These are phyloP conservation scores for Debaryomyces fabryi DNA, from an alignment of 1,139 yeast species.

Conservation along the genomic window DNA sequence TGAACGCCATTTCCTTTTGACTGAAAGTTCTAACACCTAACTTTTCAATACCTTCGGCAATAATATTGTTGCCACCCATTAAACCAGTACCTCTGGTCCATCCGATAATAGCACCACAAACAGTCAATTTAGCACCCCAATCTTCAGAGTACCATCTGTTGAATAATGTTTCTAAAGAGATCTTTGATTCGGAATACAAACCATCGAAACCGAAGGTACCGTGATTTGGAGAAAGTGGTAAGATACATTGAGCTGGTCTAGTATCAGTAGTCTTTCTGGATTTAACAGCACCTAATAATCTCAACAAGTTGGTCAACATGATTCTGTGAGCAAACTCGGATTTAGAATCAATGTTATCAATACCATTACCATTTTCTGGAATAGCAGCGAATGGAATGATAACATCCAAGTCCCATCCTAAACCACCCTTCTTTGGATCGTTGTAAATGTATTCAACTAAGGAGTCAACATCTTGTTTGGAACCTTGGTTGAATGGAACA, in stretches of 20 bases:
- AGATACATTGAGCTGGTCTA: slow-evolving; percentile 96
- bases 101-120: slow-evolving; percentile 98
- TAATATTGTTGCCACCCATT: slow-evolving; percentile 95
- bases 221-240: slow-evolving; percentile 97
- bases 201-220: slow-evolving; percentile 99
- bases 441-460: slow-evolving; percentile 84
- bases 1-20: slow-evolving; percentile 99
- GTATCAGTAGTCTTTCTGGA: slow-evolving; percentile 85
- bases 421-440: slow-evolving; percentile 81
- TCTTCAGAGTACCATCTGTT: slow-evolving; percentile 99
- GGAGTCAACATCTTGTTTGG: slow-evolving; percentile 88
- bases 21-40: slow-evolving; percentile 97
- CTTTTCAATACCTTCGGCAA: slow-evolving; percentile 96
- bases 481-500: slow-evolving; percentile 98
- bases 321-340: slow-evolving; percentile 98
- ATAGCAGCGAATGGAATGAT: slow-evolving; percentile 98
- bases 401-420: slow-evolving; percentile 97
- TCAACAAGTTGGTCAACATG: slow-evolving; percentile 92
- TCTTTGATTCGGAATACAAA: slow-evolving; percentile 94
- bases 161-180: slow-evolving; percentile 91
- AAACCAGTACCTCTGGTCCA: slow-evolving; percentile 99
- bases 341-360: slow-evolving; percentile 89
- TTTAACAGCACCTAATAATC: slow-evolving; percentile 91
- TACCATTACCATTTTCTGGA: slow-evolving; percentile 96
- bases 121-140: slow-evolving; percentile 91